Conservation (phyloP, 1,139 yeast species). For the Scheffersomyces titani region DNA sequence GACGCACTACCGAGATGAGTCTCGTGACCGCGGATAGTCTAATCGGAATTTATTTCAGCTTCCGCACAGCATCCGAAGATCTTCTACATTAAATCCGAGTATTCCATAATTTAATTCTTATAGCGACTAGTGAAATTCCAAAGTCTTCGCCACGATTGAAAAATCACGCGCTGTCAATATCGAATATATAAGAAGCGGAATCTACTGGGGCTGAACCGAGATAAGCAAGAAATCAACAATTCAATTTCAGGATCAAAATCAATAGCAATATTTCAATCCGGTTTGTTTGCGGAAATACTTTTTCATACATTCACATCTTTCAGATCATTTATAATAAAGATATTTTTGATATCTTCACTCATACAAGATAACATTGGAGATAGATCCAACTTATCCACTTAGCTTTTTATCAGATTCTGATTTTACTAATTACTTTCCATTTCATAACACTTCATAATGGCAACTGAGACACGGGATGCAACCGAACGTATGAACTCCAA, state of each 20-base stretch:
- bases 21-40: background rate
- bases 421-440: background rate
- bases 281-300: background rate
- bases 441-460: background rate
- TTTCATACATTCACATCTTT: background rate
- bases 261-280: background rate
- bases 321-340: background rate
- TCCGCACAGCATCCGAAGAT: background rate
- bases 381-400: background rate
- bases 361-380: no score
- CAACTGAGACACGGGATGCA: background rate
- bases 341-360: no score
- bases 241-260: background rate
- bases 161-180: background rate
- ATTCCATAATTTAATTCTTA: background rate
- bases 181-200: background rate
- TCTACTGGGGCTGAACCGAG: background rate
- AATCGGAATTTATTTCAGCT: background rate
- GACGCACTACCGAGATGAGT: background rate
- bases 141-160: background rate
- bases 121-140: background rate
- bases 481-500: constrained; percentile 3
- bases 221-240: background rate
- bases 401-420: background rate
- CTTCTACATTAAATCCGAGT: background rate